Percentiles rank a stretch among this genome's conserved stretches.
These are phyloP conservation scores for Erythrobasidium yunnanense DNA, from an alignment of 768 basidiomycete genomes.

Conservation along the genomic window DNA sequence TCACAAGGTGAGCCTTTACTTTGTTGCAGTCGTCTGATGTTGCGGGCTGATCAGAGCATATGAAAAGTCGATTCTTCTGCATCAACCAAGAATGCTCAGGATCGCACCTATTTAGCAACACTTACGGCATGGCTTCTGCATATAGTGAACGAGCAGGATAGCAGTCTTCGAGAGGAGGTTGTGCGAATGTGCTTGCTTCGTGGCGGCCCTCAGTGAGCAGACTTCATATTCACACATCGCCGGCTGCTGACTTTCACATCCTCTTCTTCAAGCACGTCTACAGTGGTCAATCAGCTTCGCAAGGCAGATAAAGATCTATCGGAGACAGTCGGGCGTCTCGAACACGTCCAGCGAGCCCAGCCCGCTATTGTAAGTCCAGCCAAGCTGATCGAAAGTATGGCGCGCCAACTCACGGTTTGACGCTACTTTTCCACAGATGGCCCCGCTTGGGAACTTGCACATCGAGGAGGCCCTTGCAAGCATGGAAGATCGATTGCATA, in stretches of 20 bases:
- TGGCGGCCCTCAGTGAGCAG: neutral
- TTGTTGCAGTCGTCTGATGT: neutral
- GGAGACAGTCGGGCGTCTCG: neutral
- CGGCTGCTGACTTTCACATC: neutral
- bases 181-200: neutral
- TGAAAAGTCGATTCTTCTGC: too few relatives aligned
- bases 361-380: constrained; percentile 7
- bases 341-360: neutral
- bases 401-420: neutral
- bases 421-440: neutral
- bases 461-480: constrained; percentile 5
- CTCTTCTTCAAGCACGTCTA: neutral
- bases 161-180: neutral
- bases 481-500: too few relatives aligned
- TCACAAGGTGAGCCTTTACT: neutral
- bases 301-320: neutral
- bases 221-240: neutral
- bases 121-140: neutral
- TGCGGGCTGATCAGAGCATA: neutral
- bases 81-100: neutral
- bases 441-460: neutral
- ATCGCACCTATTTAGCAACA: neutral
- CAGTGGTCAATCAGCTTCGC: neutral
- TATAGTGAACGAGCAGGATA: neutral
- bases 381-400: neutral